Percentiles rank a stretch among this genome's conserved stretches.
Conservation (phyloP, 352 stramenopile genomes). For the Pythium utonaiense region DNA sequence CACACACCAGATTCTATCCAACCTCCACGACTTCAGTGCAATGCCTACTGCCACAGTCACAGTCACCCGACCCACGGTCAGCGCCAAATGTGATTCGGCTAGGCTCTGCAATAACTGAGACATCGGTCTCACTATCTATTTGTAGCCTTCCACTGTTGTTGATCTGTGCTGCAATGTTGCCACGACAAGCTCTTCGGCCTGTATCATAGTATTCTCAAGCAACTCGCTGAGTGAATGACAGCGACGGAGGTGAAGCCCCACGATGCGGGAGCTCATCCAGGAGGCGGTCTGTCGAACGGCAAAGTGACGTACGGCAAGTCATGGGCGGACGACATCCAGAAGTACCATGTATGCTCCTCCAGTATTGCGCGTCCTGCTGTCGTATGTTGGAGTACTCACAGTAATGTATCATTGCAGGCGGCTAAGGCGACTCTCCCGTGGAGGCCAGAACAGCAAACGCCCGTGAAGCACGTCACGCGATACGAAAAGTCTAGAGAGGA, state of each 20-base stretch:
- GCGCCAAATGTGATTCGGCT: too few relatives aligned
- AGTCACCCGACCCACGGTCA: too few relatives aligned
- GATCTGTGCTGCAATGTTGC: background rate
- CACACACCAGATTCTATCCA: too few relatives aligned
- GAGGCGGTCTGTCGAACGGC: background rate
- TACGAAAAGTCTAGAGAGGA: conserved; percentile 71
- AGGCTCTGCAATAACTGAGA: background rate
- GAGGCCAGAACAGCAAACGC: conserved; percentile 43
- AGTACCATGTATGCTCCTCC: conserved; percentile 37
- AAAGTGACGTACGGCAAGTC: conserved; percentile 17
- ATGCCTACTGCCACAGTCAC: background rate
- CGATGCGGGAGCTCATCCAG: background rate
- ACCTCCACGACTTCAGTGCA: too few relatives aligned
- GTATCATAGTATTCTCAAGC: background rate
- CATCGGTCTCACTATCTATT: background rate
- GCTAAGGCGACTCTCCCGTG: conserved; percentile 66
- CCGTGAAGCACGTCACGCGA: conserved; percentile 59
- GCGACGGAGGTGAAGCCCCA: background rate
- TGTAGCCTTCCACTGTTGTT: background rate
- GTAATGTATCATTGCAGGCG: conserved; percentile 23
- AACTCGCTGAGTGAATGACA: background rate
- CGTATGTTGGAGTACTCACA: background rate
- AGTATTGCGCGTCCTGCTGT: background rate
- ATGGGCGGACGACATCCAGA: conserved; percentile 57
- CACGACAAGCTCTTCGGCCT: background rate